phyloP scores from a whole-genome alignment of 2,329 filamentous ascomycete species.

The Cordyceps sp. region DNA sequence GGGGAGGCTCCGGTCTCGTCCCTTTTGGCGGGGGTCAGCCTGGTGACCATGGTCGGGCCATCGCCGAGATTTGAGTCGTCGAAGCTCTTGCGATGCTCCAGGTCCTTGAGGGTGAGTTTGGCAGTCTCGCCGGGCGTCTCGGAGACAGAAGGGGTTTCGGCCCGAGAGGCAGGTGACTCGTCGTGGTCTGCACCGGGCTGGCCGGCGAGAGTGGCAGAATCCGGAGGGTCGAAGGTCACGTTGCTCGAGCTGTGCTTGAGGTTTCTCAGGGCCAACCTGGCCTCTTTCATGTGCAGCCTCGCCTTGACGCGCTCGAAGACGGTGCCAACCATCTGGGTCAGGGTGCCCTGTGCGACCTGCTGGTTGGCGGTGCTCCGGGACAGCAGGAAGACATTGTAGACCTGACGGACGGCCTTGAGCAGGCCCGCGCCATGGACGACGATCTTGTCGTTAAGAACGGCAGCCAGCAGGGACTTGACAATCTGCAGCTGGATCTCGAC shows the following conservation, averaged over 20 bases:
- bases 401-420: constrained; percentile 89
- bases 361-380: constrained; percentile 91
- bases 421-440: constrained; percentile 93
- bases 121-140: constrained; percentile 20
- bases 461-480: constrained; percentile 87
- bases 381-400: constrained; percentile 96
- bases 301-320: constrained; percentile 91
- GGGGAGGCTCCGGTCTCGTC: constrained; percentile 22
- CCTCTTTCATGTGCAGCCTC: constrained; percentile 73
- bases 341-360: constrained; percentile 87
- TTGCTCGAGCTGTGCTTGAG: constrained; percentile 36
- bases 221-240: constrained; percentile 30
- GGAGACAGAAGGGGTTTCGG: constrained; percentile 11
- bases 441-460: constrained; percentile 96
- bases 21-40: constrained; percentile 32
- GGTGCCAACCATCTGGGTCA: constrained; percentile 97
- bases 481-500: constrained; percentile 93
- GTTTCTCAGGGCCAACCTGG: constrained; percentile 42
- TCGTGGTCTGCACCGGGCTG: constrained; percentile 21
- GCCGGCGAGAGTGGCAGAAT: constrained; percentile 15
- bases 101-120: constrained; percentile 50
- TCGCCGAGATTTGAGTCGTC: constrained; percentile 51
- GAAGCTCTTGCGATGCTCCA: constrained; percentile 52
- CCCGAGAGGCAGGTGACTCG: constrained; percentile 16
- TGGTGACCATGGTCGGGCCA: constrained; percentile 50